phyloP scores from a whole-genome alignment of 352 stramenopile genomes.

The Aphanomyces invadans region DNA sequence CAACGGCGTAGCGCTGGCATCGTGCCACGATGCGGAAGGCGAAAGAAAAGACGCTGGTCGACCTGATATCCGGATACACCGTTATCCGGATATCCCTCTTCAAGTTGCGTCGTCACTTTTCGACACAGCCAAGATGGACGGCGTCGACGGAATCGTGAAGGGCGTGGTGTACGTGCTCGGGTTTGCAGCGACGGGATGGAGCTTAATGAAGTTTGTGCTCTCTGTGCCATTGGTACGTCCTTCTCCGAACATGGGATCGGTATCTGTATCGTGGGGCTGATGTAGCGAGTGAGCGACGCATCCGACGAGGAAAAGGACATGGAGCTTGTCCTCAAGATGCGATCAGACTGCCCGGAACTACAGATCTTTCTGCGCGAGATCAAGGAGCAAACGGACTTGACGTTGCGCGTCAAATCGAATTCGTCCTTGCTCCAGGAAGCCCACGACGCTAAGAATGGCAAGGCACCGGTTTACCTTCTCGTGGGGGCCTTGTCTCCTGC shows the following conservation, averaged over 20 bases:
- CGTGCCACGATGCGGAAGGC: background rate
- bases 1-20: too few species aligned
- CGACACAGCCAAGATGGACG: constrained; percentile 37
- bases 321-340: constrained; percentile 65
- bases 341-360: constrained; percentile 33
- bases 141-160: constrained; percentile 53
- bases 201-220: constrained; percentile 75
- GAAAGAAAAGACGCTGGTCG: background rate
- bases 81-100: background rate
- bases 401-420: constrained; percentile 21
- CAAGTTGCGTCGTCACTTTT: background rate
- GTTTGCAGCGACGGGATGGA: constrained; percentile 64
- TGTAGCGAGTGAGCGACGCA: constrained; percentile 47
- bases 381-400: constrained; percentile 49
- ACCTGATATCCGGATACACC: background rate
- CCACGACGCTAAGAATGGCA: constrained; percentile 26
- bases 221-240: constrained; percentile 53
- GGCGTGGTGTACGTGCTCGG: constrained; percentile 57
- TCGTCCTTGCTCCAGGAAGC: constrained; percentile 30
- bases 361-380: constrained; percentile 67
- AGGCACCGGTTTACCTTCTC: constrained; percentile 29
- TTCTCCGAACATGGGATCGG: background rate
- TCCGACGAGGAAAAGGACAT: constrained; percentile 49
- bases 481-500: background rate
- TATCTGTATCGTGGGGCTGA: constrained; percentile 5